Evolutionary conservation across 495 filamentous ascomycete species (phyloP).

Genomic region (Tuber magnatum): DNA sequence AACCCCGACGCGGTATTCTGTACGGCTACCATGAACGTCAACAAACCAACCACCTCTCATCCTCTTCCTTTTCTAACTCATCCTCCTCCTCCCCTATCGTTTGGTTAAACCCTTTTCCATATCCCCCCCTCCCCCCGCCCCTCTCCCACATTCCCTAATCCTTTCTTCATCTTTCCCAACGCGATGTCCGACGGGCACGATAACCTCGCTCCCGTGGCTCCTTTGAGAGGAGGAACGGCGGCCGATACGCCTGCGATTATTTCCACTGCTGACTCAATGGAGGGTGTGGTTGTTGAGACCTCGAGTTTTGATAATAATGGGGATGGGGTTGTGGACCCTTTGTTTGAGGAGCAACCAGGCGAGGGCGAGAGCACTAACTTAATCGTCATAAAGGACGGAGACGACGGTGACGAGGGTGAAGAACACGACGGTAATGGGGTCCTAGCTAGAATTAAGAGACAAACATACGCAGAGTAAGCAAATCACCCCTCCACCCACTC

Average conservation of each 20-base stretch:
- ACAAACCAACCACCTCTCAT: constrained; percentile 1
- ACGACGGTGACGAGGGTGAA: not conserved
- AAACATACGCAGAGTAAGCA: not conserved
- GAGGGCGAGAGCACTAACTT: constrained; percentile 2
- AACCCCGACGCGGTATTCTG: not conserved
- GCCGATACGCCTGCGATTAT: not conserved
- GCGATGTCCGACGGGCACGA: constrained; percentile 1
- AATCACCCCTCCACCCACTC: not conserved
- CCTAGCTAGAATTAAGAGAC: not conserved
- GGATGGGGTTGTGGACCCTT: constrained; percentile 3
- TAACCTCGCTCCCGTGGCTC: not conserved
- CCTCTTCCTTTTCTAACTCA: not conserved
- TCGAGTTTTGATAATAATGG: not conserved
- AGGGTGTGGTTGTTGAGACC: constrained; percentile 1
- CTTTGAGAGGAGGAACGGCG: not conserved
- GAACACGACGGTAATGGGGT: not conserved
- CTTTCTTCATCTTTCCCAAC: not conserved
- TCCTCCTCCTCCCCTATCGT: constrained; percentile 1
- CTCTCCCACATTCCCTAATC: not conserved
- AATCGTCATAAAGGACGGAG: constrained; percentile 1
- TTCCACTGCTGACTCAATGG: not conserved
- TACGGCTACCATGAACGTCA: not conserved
- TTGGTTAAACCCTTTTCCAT: not conserved
- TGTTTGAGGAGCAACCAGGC: not conserved
- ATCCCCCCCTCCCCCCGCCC: not conserved